These are phyloP conservation scores for Colletotrichum kahawae DNA, from an alignment of 2,329 filamentous ascomycete species.

Conservation along the genomic window DNA sequence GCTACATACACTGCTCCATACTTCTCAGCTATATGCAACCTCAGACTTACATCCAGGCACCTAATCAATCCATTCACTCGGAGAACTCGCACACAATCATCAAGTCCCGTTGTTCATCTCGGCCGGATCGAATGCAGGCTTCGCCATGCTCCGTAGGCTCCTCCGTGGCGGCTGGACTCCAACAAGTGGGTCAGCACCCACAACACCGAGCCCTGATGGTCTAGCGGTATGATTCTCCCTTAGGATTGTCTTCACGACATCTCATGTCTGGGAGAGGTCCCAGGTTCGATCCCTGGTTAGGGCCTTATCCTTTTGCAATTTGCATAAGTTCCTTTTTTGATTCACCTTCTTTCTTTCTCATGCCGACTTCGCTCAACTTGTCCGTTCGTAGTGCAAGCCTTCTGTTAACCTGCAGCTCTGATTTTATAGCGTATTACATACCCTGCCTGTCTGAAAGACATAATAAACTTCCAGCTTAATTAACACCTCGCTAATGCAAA, in stretches of 20 bases:
- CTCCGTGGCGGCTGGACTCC: fast-evolving
- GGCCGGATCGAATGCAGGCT: background rate
- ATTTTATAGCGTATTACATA: too few relatives aligned
- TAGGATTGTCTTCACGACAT: background rate
- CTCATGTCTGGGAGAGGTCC: background rate
- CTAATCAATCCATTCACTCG: background rate
- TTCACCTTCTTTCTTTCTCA: too few relatives aligned
- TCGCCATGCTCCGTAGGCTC: background rate
- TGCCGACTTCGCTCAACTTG: too few relatives aligned
- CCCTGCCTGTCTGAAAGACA: too few relatives aligned
- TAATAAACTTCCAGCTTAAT: too few relatives aligned
- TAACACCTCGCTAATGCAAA: too few relatives aligned
- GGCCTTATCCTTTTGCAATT: background rate
- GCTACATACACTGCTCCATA: too few relatives aligned
- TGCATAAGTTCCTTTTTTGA: background rate
- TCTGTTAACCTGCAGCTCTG: too few relatives aligned
- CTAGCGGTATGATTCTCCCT: background rate
- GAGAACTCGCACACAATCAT: background rate
- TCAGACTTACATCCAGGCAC: too few relatives aligned
- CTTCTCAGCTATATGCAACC: too few relatives aligned
- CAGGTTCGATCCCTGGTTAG: background rate
- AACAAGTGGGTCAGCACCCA: background rate
- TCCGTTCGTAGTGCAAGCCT: too few relatives aligned
- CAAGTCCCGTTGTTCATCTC: background rate
- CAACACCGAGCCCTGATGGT: background rate